Evolutionary conservation across 345 rosid genomes (phyloP).

Genomic region (Rubroshorea leprosula): DNA sequence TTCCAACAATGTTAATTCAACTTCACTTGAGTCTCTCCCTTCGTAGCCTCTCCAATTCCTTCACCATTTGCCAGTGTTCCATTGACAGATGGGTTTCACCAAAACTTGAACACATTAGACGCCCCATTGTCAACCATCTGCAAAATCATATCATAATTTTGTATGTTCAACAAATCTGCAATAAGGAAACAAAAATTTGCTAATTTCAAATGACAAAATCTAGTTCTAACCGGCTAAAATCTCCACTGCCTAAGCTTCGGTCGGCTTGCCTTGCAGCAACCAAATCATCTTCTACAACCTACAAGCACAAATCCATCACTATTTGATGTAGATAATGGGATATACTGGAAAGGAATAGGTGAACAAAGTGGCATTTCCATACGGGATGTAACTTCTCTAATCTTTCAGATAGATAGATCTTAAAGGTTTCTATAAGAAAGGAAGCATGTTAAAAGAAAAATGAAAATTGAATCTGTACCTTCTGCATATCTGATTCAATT

Average conservation of each 20-base stretch:
- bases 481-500: constrained; percentile 62
- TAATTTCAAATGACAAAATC: background rate
- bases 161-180: background rate
- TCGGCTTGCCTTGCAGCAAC: constrained; percentile 77
- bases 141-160: background rate
- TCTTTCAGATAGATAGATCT: too few species aligned
- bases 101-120: constrained; percentile 67
- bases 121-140: constrained; percentile 85
- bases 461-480: constrained; percentile 38
- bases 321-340: background rate
- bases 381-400: too few species aligned
- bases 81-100: constrained; percentile 57
- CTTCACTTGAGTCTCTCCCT: constrained; percentile 60
- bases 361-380: too few species aligned
- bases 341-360: background rate
- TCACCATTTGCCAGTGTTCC: constrained; percentile 88
- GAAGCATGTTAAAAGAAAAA: background rate
- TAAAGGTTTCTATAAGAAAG: too few species aligned
- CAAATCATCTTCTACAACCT: constrained; percentile 80
- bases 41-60: constrained; percentile 78
- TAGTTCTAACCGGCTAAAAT: constrained; percentile 66
- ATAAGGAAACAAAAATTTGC: background rate
- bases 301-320: constrained; percentile 4
- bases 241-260: constrained; percentile 67
- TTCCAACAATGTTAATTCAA: too few species aligned